Evolutionary conservation across 306 rosid species (phyloP).

Genomic region (Vigna hirtella): DNA sequence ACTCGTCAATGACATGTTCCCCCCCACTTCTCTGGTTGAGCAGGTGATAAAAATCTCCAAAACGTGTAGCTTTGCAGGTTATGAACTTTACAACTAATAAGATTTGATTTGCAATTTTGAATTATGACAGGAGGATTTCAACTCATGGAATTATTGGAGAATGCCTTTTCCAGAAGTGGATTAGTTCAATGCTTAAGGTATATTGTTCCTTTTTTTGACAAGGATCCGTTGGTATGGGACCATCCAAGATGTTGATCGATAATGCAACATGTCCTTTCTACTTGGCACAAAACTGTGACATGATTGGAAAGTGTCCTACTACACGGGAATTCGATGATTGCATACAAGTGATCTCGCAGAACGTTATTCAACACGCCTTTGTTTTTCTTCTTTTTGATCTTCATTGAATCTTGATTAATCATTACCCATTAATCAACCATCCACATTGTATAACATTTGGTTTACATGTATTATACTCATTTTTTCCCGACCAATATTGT

Average conservation of each 20-base stretch:
- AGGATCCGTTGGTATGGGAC: conserved; percentile 36
- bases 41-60: conserved; percentile 59
- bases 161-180: conserved; percentile 72
- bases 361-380: conserved; percentile 36
- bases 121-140: conserved; percentile 81
- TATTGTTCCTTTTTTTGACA: conserved; percentile 31
- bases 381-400: conserved; percentile 37
- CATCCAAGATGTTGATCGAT: conserved; percentile 31
- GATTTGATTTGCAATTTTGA: conserved; percentile 28
- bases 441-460: conserved; percentile 41
- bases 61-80: not conserved
- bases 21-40: conserved; percentile 87
- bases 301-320: conserved; percentile 30
- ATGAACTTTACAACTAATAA: conserved; percentile 15
- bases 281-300: conserved; percentile 37
- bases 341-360: conserved; percentile 28
- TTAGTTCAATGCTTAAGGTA: conserved; percentile 36
- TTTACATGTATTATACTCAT: conserved; percentile 35
- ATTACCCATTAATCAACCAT: conserved; percentile 31
- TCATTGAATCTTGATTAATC: conserved; percentile 42
- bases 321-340: conserved; percentile 36
- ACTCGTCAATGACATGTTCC: conserved; percentile 96
- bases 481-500: not conserved
- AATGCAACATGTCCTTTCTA: conserved; percentile 19
- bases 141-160: conserved; percentile 95